These are phyloP conservation scores for Beta vulgaris DNA, from an alignment of 148 eudicot genomes.

Conservation along the genomic window DNA sequence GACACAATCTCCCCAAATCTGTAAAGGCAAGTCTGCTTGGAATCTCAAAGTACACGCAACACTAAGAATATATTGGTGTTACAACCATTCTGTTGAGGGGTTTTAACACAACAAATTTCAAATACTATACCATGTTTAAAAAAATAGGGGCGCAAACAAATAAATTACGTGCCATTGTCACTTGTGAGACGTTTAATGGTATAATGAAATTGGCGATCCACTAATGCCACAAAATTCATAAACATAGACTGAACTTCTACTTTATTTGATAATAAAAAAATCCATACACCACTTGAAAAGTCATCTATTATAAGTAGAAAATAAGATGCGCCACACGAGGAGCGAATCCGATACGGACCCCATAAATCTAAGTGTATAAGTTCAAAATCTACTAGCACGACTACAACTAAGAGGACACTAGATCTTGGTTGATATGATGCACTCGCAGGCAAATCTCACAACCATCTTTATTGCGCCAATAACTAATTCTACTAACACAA, in stretches of 20 bases:
- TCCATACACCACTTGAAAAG: background rate
- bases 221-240: background rate
- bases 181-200: background rate
- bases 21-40: background rate
- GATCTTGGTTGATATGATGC: too few species aligned
- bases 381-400: too few species aligned
- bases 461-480: too few species aligned
- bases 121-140: too few species aligned
- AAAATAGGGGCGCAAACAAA: background rate
- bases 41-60: background rate
- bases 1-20: slow-evolving; percentile 8
- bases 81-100: slow-evolving; percentile 15
- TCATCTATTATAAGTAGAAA: slow-evolving; percentile 6
- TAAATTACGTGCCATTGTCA: slow-evolving; percentile 11
- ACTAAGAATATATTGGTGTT: background rate
- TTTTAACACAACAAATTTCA: too few species aligned
- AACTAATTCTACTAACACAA: too few species aligned
- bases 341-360: too few species aligned
- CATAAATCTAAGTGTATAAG: too few species aligned
- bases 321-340: background rate
- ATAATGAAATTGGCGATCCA: background rate
- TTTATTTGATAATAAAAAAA: background rate
- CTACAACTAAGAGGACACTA: too few species aligned
- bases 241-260: background rate
- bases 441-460: too few species aligned